Evolutionary conservation across 2,329 filamentous ascomycete genomes (phyloP).

Genomic region (Didymella sp.): DNA sequence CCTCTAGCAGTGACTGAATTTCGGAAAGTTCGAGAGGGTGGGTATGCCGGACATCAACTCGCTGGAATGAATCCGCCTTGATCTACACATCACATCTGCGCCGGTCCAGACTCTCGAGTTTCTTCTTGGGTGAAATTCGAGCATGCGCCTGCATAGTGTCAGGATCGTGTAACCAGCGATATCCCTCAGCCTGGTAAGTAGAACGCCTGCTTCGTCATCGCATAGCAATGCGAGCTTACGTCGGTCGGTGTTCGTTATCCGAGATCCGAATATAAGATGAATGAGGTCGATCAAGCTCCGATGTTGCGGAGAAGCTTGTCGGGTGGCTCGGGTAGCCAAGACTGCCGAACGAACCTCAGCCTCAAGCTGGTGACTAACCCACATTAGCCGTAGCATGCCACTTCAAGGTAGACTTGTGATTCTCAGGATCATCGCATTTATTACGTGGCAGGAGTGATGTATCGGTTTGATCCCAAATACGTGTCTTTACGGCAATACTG

Average conservation of each 20-base stretch:
- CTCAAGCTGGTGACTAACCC: background rate
- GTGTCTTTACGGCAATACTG: background rate
- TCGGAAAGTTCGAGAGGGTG: background rate
- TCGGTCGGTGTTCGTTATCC: background rate
- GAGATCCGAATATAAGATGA: background rate
- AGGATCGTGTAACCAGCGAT: background rate
- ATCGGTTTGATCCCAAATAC: background rate
- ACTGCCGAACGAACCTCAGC: background rate
- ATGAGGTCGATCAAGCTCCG: background rate
- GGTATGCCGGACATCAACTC: background rate
- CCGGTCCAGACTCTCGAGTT: background rate
- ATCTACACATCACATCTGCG: background rate
- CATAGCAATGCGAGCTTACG: background rate
- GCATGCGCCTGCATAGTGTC: background rate
- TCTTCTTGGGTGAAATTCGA: background rate
- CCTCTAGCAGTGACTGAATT: background rate
- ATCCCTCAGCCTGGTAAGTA: background rate
- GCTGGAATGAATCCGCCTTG: background rate
- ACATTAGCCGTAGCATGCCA: background rate
- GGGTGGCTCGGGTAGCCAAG: background rate
- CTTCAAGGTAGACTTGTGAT: background rate
- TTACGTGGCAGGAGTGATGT: background rate
- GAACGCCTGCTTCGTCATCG: background rate
- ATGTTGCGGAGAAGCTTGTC: background rate
- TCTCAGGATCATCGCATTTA: background rate